These are phyloP conservation scores for Acacia melanoxylon DNA, from an alignment of 306 rosid species.

Conservation along the genomic window DNA sequence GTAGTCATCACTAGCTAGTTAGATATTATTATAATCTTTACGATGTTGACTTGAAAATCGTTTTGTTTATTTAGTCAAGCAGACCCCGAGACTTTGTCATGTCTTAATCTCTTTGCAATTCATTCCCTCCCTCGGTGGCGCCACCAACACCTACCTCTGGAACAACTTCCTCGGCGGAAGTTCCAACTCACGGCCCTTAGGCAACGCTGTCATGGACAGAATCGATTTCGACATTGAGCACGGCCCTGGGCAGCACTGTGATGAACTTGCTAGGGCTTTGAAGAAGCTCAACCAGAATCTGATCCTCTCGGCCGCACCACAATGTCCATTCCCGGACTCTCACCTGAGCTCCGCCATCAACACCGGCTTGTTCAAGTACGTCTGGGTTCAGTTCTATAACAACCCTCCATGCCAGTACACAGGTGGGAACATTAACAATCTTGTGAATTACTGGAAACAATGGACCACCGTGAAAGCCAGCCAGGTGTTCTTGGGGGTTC, in stretches of 20 bases:
- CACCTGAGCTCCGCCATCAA: conserved; percentile 42
- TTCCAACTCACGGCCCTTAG: conserved; percentile 50
- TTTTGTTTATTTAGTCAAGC: not conserved
- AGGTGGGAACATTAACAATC: conserved; percentile 35
- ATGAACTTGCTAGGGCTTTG: conserved; percentile 45
- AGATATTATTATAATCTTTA: not conserved
- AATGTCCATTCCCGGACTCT: conserved; percentile 56
- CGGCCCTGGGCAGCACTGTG: conserved; percentile 32
- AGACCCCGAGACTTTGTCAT: not conserved
- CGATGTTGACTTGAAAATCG: not conserved
- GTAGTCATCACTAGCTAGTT: too few relatives aligned
- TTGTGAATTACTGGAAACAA: conserved; percentile 53
- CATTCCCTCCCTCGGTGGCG: conserved; percentile 56
- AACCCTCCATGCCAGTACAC: conserved; percentile 54
- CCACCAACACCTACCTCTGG: conserved; percentile 44
- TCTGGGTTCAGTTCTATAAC: conserved; percentile 84
- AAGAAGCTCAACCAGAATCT: conserved; percentile 28
- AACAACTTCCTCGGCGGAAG: conserved; percentile 59
- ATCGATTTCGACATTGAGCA: conserved; percentile 64
- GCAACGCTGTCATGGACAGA: conserved; percentile 56
- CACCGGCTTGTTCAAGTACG: conserved; percentile 57
- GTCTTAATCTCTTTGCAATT: not conserved
- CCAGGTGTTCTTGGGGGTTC: conserved; percentile 65
- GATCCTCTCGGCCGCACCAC: conserved; percentile 58
- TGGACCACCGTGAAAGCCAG: conserved; percentile 49